Base-by-base conservation (phyloP, 2,329 filamentous ascomycete species). In the Colletotrichum sp. region DNA sequence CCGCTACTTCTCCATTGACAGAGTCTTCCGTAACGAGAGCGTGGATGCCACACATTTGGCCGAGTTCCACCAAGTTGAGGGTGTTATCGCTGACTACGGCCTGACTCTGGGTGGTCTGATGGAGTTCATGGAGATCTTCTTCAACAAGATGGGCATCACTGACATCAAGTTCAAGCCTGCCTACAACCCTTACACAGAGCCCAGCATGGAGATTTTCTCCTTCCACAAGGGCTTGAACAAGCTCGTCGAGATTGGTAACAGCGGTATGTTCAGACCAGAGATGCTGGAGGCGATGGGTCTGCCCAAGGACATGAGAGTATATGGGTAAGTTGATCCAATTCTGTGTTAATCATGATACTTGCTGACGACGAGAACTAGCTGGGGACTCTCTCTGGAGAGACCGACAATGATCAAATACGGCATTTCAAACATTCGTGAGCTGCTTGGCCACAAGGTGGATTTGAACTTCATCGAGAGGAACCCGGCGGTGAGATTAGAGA, bases 51-150 rank as follows among this genome's bases (percentile, higher is more conserved):
- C 97, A 10, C 97, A 99, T 89, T 87, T 99, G 82, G 96, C 96
- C 52, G 97, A 99, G 86, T 99, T 99, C 90, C 97, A 99, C 87
- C 97, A 99, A 84, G 95, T 99, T 39, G 97, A 99, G 87, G 97
- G 97, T 85, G 96, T 99, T 67, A 99, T 99, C 86, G 97, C 97
- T 30, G 97, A 99, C 86, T 99, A 98, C 84, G 94, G 94, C 44
- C 90, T 99, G 77, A 98, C 96, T 1, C 91, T 99, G 22, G 97
- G 97, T 79, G 97, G 96, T 63, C 89, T 99, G 75, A 98, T 98
- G 90, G 95, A 91, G 92, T 87, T 99, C 88, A 96, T 99, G 91
- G 94, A 96, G 82, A 93, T 95, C 81, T 99, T 99, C 92, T 99
- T 99, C 86, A 90, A 89, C 78, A 98, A 98, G 89, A 98, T 99